These are phyloP conservation scores for Carex pumila DNA, from an alignment of 176 grass and related monocot genomes.

Conservation along the genomic window DNA sequence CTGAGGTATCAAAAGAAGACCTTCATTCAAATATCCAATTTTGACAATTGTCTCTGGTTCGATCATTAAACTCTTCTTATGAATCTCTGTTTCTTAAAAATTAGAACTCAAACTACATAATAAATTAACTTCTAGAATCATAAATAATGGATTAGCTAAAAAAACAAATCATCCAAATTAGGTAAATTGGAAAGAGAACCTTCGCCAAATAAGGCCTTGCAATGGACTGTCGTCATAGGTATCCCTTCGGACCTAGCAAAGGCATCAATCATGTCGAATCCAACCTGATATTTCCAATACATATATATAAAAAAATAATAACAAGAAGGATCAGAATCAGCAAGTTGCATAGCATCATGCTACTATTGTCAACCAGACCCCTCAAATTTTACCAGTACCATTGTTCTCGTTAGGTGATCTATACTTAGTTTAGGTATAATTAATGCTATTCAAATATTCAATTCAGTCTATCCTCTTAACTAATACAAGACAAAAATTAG, in stretches of 20 bases:
- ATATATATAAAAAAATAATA: no score
- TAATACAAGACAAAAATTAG: background rate
- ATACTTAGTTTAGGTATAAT: background rate
- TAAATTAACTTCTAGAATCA: background rate
- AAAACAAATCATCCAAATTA: conserved; percentile 5
- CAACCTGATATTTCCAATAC: conserved; percentile 42
- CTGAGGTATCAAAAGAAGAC: no score
- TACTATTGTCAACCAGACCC: background rate
- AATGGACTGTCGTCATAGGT: conserved; percentile 51
- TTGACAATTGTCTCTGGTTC: background rate
- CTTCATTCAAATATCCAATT: no score
- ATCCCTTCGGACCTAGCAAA: conserved; percentile 73
- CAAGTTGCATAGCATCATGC: background rate
- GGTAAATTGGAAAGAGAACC: conserved; percentile 26
- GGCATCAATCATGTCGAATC: conserved; percentile 87
- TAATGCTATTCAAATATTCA: background rate
- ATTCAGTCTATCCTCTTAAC: background rate
- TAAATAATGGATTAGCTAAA: background rate
- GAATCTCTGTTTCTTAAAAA: background rate
- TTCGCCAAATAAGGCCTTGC: conserved; percentile 78
- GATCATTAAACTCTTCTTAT: background rate
- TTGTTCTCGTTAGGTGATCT: background rate
- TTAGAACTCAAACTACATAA: background rate
- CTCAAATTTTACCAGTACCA: background rate
- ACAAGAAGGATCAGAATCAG: background rate